Evolutionary conservation across 768 basidiomycete species (phyloP).

Genomic region (Zangia roseola): DNA sequence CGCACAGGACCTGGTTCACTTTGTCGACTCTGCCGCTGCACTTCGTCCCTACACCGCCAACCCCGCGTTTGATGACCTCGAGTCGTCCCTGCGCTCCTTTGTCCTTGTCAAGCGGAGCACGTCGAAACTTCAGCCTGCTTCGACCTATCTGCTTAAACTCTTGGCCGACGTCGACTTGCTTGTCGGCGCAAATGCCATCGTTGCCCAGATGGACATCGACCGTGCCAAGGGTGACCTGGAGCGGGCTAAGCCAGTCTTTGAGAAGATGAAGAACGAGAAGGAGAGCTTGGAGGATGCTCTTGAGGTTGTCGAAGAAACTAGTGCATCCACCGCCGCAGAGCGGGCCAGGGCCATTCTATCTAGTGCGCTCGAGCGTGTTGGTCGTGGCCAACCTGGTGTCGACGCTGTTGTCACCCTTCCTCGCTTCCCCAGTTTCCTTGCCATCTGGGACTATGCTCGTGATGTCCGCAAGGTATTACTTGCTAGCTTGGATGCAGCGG

Average conservation of each 20-base stretch:
- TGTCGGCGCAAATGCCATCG: slow-evolving; percentile 79
- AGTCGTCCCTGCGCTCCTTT: slow-evolving; percentile 87
- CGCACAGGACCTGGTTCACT: slow-evolving; percentile 92
- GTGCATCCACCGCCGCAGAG: slow-evolving; percentile 50
- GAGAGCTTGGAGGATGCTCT: slow-evolving; percentile 78
- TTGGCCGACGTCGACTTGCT: slow-evolving; percentile 88
- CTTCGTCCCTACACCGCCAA: slow-evolving; percentile 64
- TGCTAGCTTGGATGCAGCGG: slow-evolving; percentile 76
- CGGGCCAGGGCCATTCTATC: slow-evolving; percentile 59
- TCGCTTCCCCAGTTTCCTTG: slow-evolving; percentile 77
- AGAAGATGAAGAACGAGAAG: slow-evolving; percentile 77
- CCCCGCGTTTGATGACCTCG: slow-evolving; percentile 82
- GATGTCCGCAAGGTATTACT: slow-evolving; percentile 79
- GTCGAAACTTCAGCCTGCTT: slow-evolving; percentile 91
- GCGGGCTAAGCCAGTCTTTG: slow-evolving; percentile 73
- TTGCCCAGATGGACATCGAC: slow-evolving; percentile 77
- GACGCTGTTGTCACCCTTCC: slow-evolving; percentile 58
- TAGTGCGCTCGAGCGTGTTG: slow-evolving; percentile 73
- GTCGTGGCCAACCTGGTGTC: slow-evolving; percentile 68
- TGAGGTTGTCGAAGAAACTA: slow-evolving; percentile 75
- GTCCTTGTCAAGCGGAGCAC: slow-evolving; percentile 95
- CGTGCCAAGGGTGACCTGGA: slow-evolving; percentile 70
- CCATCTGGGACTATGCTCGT: slow-evolving; percentile 81
- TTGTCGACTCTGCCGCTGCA: slow-evolving; percentile 87
- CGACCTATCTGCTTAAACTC: slow-evolving; percentile 89